These are phyloP conservation scores for Sclerospora graminicola DNA, from an alignment of 352 stramenopile species.

Conservation along the genomic window DNA sequence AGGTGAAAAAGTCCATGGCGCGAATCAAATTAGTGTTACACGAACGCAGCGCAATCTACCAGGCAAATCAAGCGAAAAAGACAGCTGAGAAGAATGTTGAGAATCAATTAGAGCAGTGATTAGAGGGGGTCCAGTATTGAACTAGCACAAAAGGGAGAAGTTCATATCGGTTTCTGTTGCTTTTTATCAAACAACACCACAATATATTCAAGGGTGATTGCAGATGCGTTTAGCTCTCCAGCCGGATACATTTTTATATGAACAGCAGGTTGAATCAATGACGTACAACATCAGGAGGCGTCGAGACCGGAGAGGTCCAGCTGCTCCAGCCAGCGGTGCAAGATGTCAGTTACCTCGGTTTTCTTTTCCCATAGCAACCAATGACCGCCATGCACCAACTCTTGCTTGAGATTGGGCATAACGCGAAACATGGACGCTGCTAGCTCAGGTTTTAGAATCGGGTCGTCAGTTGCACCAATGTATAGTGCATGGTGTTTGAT, in stretches of 20 bases:
- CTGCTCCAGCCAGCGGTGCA: conserved; percentile 24
- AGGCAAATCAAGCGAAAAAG: conserved; percentile 60
- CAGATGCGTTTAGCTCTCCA: no score
- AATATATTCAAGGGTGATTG: no score
- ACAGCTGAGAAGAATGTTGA: conserved; percentile 24
- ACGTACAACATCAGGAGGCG: no score
- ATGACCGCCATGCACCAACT: conserved; percentile 36
- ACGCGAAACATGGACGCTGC: conserved; percentile 34
- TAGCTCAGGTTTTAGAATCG: conserved; percentile 39
- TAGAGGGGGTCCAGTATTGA: no score
- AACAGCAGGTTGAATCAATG: no score
- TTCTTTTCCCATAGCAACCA: conserved; percentile 50
- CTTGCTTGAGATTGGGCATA: conserved; percentile 37
- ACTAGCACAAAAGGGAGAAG: no score
- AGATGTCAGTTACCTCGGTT: conserved; percentile 26
- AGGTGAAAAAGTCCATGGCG: conserved; percentile 85
- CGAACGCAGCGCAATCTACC: conserved; percentile 70
- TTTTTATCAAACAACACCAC: no score
- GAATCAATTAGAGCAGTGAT: no score
- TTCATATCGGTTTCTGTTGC: no score
- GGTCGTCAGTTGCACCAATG: conserved; percentile 47
- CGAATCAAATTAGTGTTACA: conserved; percentile 82
- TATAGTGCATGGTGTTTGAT: conserved; percentile 41
- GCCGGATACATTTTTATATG: no score
- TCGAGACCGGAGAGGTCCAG: conserved; percentile 3